Conservation (phyloP, 2,329 filamentous ascomycete genomes). For the Coleophoma crateriformis region DNA sequence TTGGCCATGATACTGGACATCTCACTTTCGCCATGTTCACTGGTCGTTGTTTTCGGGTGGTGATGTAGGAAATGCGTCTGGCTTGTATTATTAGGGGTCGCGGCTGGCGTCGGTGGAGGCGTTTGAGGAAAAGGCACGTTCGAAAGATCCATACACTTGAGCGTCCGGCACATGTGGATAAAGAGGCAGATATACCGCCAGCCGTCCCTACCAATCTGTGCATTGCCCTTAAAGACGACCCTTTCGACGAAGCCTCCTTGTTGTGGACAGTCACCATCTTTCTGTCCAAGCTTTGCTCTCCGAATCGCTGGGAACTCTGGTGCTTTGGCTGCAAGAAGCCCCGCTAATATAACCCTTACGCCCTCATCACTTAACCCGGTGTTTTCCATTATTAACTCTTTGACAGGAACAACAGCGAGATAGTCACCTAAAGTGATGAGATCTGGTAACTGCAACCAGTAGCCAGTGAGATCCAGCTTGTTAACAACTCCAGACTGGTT, state of each 20-base stretch:
- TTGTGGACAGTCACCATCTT: slow-evolving; percentile 15
- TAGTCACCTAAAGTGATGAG: slow-evolving; percentile 87
- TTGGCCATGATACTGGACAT: slow-evolving; percentile 64
- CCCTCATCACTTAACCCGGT: slow-evolving; percentile 84
- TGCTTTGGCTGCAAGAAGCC: slow-evolving; percentile 73
- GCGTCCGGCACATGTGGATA: slow-evolving; percentile 79
- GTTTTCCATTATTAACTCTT: slow-evolving; percentile 80
- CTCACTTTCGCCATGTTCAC: slow-evolving; percentile 17
- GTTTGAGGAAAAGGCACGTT: slow-evolving; percentile 69
- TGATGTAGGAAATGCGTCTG: slow-evolving; percentile 7
- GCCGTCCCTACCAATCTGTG: slow-evolving; percentile 75
- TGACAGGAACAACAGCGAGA: slow-evolving; percentile 86
- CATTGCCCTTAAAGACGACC: slow-evolving; percentile 82
- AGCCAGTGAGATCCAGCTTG: slow-evolving; percentile 78
- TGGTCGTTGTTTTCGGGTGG: slow-evolving; percentile 13
- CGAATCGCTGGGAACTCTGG: slow-evolving; percentile 43
- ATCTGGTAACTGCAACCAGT: slow-evolving; percentile 77
- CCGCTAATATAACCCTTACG: slow-evolving; percentile 78
- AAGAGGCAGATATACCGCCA: slow-evolving; percentile 92
- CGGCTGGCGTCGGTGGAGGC: slow-evolving; percentile 1
- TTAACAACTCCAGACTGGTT: slow-evolving; percentile 69
- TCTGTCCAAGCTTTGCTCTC: slow-evolving; percentile 11
- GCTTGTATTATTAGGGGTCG: slow-evolving; percentile 8
- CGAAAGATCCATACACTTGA: slow-evolving; percentile 83
- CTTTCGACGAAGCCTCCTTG: slow-evolving; percentile 75